These are phyloP conservation scores for Trichophyton benhamiae DNA, from an alignment of 2,329 filamentous ascomycete species.

Conservation along the genomic window DNA sequence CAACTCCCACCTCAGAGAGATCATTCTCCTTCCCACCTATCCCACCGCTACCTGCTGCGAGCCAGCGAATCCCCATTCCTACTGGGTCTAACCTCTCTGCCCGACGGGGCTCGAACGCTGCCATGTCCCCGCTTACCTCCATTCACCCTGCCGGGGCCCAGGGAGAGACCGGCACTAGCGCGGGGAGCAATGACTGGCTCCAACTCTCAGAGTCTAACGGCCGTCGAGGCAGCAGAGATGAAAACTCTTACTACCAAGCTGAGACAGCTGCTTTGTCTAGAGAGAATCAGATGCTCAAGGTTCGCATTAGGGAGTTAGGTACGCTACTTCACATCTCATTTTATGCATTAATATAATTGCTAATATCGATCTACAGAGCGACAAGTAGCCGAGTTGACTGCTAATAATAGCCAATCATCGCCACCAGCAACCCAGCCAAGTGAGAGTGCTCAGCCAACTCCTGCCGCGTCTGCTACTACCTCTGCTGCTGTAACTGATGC, in stretches of 20 bases:
- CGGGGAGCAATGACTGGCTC: conserved; percentile 1
- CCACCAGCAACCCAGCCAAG: neutral
- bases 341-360: neutral
- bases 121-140: neutral
- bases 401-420: neutral
- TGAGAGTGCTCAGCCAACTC: neutral
- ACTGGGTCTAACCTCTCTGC: conserved; percentile 17
- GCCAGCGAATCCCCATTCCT: conserved; percentile 24
- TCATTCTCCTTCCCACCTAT: conserved; percentile 28
- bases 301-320: conserved; percentile 38
- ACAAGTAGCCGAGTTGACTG: neutral
- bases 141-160: conserved; percentile 8
- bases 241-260: conserved; percentile 36
- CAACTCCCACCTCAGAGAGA: conserved; percentile 32
- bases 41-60: conserved; percentile 13
- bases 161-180: conserved; percentile 12
- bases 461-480: neutral
- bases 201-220: conserved; percentile 16
- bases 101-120: neutral
- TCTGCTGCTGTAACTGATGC: neutral
- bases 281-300: conserved; percentile 38
- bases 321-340: conserved; percentile 9
- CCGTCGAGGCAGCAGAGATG: conserved; percentile 33
- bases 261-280: conserved; percentile 35
- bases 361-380: neutral